phyloP scores from a whole-genome alignment of 495 filamentous ascomycete genomes.

The Penicillium chermesinum region DNA sequence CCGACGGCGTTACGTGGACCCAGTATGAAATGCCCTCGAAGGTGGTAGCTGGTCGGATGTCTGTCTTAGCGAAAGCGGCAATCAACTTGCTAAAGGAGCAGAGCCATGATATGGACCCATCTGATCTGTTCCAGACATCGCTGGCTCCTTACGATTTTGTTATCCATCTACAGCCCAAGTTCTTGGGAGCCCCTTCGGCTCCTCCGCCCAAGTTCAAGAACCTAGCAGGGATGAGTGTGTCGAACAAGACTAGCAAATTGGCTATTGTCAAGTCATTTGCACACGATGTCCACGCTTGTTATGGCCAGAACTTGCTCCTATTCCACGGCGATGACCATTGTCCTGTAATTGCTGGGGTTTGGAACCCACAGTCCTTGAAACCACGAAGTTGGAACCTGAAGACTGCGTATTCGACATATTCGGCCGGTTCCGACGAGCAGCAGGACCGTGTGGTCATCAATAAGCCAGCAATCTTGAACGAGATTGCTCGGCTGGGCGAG shows the following conservation, averaged over 20 bases:
- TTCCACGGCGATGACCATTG: slow-evolving; percentile 60
- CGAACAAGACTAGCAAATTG: slow-evolving; percentile 25
- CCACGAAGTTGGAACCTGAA: slow-evolving; percentile 57
- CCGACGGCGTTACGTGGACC: slow-evolving; percentile 75
- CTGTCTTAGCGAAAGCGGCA: slow-evolving; percentile 69
- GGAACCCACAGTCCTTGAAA: slow-evolving; percentile 64
- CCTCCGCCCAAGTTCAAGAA: slow-evolving; percentile 64
- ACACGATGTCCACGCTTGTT: slow-evolving; percentile 54
- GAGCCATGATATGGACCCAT: slow-evolving; percentile 49
- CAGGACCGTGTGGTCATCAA: slow-evolving; percentile 57
- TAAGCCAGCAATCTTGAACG: slow-evolving; percentile 65
- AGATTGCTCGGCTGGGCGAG: slow-evolving; percentile 59
- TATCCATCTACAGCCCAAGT: slow-evolving; percentile 59
- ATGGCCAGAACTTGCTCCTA: slow-evolving; percentile 61
- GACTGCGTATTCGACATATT: slow-evolving; percentile 62
- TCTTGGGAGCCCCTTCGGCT: slow-evolving; percentile 19
- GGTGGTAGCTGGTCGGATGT: slow-evolving; percentile 81
- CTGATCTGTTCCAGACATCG: slow-evolving; percentile 62
- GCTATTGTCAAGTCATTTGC: slow-evolving; percentile 48
- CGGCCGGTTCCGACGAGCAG: slow-evolving; percentile 27
- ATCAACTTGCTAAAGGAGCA: slow-evolving; percentile 54
- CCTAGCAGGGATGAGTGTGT: slow-evolving; percentile 31
- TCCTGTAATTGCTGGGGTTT: slow-evolving; percentile 66
- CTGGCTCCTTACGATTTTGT: slow-evolving; percentile 80
- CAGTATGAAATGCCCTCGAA: slow-evolving; percentile 62